Percentiles rank a stretch among this genome's conserved stretches.
These are phyloP conservation scores for Cryphonectria nitschkei DNA, from an alignment of 2,329 filamentous ascomycete genomes.

Conservation along the genomic window DNA sequence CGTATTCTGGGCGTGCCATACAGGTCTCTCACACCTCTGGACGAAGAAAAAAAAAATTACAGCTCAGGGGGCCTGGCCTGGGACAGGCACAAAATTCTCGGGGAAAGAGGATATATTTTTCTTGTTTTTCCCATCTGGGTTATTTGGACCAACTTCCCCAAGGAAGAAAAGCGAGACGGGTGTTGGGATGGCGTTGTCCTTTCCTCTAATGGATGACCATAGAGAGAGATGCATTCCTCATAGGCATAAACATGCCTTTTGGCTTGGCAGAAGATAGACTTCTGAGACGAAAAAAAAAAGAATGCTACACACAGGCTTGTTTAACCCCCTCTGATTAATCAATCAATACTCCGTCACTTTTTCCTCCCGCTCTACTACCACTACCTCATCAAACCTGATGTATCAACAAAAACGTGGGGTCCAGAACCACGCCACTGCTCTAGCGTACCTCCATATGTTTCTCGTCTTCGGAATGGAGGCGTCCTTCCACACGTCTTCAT, in stretches of 20 bases:
- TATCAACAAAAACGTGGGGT: background rate
- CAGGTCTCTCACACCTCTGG: slow-evolving; percentile 6
- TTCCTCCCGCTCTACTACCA: background rate
- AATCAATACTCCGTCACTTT: too few relatives aligned
- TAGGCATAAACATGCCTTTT: slow-evolving; percentile 21
- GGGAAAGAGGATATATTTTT: background rate
- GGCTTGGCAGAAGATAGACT: slow-evolving; percentile 26
- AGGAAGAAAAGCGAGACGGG: background rate
- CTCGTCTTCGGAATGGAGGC: background rate
- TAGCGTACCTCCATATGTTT: background rate
- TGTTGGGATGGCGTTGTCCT: slow-evolving; percentile 15
- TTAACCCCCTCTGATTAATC: background rate
- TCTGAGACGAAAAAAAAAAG: background rate
- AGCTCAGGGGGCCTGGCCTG: background rate
- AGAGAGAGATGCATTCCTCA: slow-evolving; percentile 23
- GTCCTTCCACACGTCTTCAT: background rate
- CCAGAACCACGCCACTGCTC: background rate
- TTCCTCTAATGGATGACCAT: slow-evolving; percentile 24
- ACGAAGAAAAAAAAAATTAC: background rate
- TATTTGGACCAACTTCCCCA: background rate
- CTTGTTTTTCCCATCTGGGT: background rate
- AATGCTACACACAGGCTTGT: slow-evolving; percentile 11
- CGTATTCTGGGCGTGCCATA: background rate
- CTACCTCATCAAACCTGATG: background rate
- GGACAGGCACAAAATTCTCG: slow-evolving; percentile 10